Evolutionary conservation across 495 filamentous ascomycete species (phyloP).

Genomic region (Daldinia grandis): DNA sequence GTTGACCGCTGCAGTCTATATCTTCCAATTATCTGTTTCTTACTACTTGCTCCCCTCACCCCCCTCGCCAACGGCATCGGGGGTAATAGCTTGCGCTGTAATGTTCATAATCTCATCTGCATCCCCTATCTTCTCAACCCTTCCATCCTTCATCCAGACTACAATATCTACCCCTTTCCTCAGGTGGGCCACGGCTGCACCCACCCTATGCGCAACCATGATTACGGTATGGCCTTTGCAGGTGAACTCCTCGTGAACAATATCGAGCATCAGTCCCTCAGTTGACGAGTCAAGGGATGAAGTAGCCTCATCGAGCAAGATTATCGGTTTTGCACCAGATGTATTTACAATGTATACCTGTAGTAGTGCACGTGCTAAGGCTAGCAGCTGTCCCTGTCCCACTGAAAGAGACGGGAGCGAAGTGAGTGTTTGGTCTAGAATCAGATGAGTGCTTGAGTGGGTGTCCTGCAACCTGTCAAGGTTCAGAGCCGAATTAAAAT

Average conservation of each 20-base stretch:
- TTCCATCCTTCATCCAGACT: conserved; percentile 48
- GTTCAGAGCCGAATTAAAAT: conserved; percentile 43
- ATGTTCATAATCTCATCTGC: conserved; percentile 5
- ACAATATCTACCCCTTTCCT: conserved; percentile 43
- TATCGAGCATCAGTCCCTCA: conserved; percentile 77
- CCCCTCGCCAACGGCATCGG: not conserved
- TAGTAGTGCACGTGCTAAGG: conserved; percentile 21
- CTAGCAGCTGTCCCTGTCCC: conserved; percentile 39
- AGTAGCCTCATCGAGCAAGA: conserved; percentile 86
- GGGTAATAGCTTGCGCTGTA: not conserved
- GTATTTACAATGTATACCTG: conserved; percentile 12
- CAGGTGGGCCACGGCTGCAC: conserved; percentile 54
- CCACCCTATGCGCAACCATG: conserved; percentile 69
- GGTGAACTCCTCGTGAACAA: conserved; percentile 65
- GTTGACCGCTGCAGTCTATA: not conserved
- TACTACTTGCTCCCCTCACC: not conserved
- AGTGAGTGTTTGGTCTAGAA: conserved; percentile 34
- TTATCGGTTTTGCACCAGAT: conserved; percentile 56
- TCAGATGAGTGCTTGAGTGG: conserved; percentile 5
- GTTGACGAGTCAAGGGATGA: conserved; percentile 82
- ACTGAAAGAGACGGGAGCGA: conserved; percentile 42
- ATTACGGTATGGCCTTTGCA: conserved; percentile 62
- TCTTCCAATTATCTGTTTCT: not conserved
- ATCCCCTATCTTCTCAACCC: conserved; percentile 33
- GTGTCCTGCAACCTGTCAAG: not conserved